Evolutionary conservation across 78 protist genomes (phyloP), one percentile per base, ranked within the genome.

Genomic region (Ministeria vibrans): DNA sequence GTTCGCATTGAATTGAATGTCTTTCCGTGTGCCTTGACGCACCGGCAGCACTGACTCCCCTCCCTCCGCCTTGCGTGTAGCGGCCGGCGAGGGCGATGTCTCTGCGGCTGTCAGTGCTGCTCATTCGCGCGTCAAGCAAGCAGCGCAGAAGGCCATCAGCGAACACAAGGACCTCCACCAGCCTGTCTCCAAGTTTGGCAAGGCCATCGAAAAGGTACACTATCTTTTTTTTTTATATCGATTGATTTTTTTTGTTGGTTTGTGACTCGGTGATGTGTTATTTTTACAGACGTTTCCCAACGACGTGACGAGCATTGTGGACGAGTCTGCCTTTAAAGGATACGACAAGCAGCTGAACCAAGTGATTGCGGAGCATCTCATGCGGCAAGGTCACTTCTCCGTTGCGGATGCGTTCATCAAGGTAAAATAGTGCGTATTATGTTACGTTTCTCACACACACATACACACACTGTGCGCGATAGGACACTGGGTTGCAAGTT

Each of bases 181-280:
- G 39, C 61, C 82, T n/a, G 70, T 88, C 25, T 80, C 86, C 13
- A 83, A 83, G 81, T 74, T 83, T 45, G 92, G 92, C 49, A 88
- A 88, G 70, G 1, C 84, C 22, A 49, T 83, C 13, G 92, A 88
- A 42, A 88, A 88, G 73, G 90, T 86, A 51, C 9, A 30, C 23
- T 32, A 61, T 9, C 15, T 49, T 49, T 49, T 15, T 49, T 49
- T 49, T 9, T 15, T 49, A 20, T 49, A 20, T 49, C 15, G n/a
- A 20, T 49, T 49, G 55, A 9, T 49, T 49, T 49, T 49, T 49
- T 49, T 49, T 64, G 15, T 64, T 64, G 70, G 18, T 13, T 63
- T 63, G n/a, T 22, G 34, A 11, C n/a, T 55, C 62, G 62, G 34
- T 55, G 62, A 55, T 63, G n/a, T 22, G 6, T 13, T 27, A 32